Conservation (phyloP, 306 rosid genomes). For the Calophaca sinica region DNA sequence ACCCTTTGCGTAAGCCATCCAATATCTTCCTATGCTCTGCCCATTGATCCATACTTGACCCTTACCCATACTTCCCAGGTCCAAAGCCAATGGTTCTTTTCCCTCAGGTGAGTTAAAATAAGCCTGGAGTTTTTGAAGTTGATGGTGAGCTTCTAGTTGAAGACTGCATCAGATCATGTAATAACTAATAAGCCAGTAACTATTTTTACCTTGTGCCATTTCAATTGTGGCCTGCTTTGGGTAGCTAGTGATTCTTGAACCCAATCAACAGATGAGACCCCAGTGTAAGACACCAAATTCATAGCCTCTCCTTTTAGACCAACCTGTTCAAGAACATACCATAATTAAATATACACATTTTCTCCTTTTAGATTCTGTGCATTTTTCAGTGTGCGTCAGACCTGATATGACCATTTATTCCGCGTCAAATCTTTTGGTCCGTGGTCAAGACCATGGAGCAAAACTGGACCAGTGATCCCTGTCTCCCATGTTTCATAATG, state of each 20-base stretch:
- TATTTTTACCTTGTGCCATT: slow-evolving; percentile 83
- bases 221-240: slow-evolving; percentile 59
- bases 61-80: slow-evolving; percentile 90
- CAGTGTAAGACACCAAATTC: slow-evolving; percentile 64
- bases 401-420: slow-evolving; percentile 94
- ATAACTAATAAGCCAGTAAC: background rate
- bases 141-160: slow-evolving; percentile 34
- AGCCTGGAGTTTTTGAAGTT: slow-evolving; percentile 62
- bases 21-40: slow-evolving; percentile 94
- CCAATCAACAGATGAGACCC: slow-evolving; percentile 75
- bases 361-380: background rate
- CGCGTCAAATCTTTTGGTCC: slow-evolving; percentile 72
- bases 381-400: slow-evolving; percentile 34
- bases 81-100: slow-evolving; percentile 81
- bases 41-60: slow-evolving; percentile 99
- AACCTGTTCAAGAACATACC: slow-evolving; percentile 55
- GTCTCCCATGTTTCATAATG: slow-evolving; percentile 85
- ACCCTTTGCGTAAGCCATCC: slow-evolving; percentile 88
- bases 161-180: background rate
- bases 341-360: background rate
- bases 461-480: slow-evolving; percentile 84
- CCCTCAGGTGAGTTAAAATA: slow-evolving; percentile 74
- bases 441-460: slow-evolving; percentile 72
- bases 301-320: slow-evolving; percentile 89
- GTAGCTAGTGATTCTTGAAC: slow-evolving; percentile 59